Percentiles rank a stretch among this genome's conserved stretches.
Evolutionary conservation across 176 grass and related monocot genomes (phyloP).

Genomic region (Oropetium thomaeum): DNA sequence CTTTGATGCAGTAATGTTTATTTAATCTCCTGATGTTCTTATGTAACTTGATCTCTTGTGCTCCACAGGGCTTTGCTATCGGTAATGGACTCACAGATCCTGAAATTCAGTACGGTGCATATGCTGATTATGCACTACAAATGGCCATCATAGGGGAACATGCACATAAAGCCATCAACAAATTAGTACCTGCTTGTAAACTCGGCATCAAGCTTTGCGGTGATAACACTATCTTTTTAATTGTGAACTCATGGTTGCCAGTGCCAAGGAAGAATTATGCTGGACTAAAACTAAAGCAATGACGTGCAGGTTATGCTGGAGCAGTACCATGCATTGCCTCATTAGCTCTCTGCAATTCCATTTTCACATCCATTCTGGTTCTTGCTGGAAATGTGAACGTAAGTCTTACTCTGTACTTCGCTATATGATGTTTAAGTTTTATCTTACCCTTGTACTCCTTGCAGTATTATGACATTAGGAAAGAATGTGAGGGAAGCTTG

Average conservation of each 20-base stretch:
- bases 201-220: conserved; percentile 6
- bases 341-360: not conserved
- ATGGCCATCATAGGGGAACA: not conserved
- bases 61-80: conserved; percentile 1
- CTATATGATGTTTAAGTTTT: not conserved
- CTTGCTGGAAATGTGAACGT: conserved; percentile 10
- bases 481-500: conserved; percentile 40
- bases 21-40: no score
- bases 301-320: not conserved
- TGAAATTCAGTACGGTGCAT: not conserved
- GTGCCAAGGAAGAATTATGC: not conserved
- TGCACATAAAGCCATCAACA: not conserved
- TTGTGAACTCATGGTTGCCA: not conserved
- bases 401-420: not conserved
- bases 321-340: not conserved
- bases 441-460: not conserved
- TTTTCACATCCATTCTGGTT: not conserved
- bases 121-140: not conserved
- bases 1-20: not conserved
- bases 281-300: not conserved
- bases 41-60: not conserved
- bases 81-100: not conserved
- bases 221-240: not conserved
- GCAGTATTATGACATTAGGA: conserved; percentile 59
- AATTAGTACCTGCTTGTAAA: conserved; percentile 6